These are phyloP conservation scores for Colletotrichum abscissum DNA, from an alignment of 2,329 filamentous ascomycete genomes.

Conservation along the genomic window DNA sequence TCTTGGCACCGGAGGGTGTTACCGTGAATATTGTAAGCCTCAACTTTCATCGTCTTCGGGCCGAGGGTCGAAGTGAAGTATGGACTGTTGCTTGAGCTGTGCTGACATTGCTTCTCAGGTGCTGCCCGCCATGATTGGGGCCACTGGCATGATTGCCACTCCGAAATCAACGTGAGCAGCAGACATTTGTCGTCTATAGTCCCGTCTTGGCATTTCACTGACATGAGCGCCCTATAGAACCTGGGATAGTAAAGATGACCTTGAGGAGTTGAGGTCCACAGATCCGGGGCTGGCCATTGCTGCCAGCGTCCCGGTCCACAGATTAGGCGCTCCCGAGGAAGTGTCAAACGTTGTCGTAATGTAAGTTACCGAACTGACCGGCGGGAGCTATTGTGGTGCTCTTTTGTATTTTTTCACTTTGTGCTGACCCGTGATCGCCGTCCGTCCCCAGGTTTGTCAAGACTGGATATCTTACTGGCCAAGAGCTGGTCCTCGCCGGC, in stretches of 20 bases:
- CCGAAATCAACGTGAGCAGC: constrained; percentile 42
- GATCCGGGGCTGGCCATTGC: constrained; percentile 50
- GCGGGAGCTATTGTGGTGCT: background rate
- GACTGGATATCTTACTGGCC: constrained; percentile 44
- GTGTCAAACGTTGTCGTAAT: constrained; percentile 48
- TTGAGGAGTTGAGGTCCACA: constrained; percentile 42
- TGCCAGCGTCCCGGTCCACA: constrained; percentile 45
- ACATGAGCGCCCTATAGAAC: constrained; percentile 36
- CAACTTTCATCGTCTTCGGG: background rate
- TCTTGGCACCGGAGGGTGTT: constrained; percentile 45
- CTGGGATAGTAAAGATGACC: constrained; percentile 43
- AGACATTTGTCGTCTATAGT: background rate
- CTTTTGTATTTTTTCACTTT: background rate
- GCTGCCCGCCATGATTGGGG: constrained; percentile 49
- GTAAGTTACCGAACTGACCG: constrained; percentile 42
- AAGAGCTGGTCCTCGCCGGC: constrained; percentile 42
- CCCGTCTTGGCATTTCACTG: background rate
- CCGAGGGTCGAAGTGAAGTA: background rate
- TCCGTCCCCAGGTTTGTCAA: constrained; percentile 40
- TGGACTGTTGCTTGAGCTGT: background rate
- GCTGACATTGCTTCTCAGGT: constrained; percentile 40
- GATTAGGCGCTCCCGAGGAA: constrained; percentile 48
- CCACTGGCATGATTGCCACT: constrained; percentile 48
- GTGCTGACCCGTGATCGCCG: background rate
- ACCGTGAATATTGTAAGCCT: constrained; percentile 48